A percentile compares a stretch with the other conserved stretches of the same genome.
Conservation (phyloP, 2,329 filamentous ascomycete genomes). For the Polytolypa hystricis region DNA sequence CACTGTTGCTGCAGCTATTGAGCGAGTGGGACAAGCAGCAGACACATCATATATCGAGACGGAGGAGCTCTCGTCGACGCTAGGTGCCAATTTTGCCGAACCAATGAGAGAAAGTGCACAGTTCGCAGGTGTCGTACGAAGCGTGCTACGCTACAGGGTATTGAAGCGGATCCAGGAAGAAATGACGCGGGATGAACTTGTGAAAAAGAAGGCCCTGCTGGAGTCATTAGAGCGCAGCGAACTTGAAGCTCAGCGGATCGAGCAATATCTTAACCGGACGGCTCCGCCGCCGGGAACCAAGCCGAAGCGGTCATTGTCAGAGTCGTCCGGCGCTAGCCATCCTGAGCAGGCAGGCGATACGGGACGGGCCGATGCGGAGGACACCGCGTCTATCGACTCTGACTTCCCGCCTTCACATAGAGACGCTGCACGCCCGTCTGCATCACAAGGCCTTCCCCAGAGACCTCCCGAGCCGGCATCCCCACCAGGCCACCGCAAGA, state of each 20-base stretch:
- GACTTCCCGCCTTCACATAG: constrained; percentile 88
- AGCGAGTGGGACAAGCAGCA: constrained; percentile 85
- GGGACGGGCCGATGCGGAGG: constrained; percentile 54
- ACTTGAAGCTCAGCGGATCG: constrained; percentile 81
- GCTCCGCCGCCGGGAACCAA: constrained; percentile 39
- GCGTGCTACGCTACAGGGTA: constrained; percentile 77
- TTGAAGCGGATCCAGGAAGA: constrained; percentile 94
- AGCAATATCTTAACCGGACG: constrained; percentile 69
- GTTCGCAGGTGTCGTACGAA: constrained; percentile 87
- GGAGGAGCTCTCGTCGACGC: constrained; percentile 71
- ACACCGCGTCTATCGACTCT: constrained; percentile 85
- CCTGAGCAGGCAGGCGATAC: constrained; percentile 30
- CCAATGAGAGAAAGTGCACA: constrained; percentile 97
- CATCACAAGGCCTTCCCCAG: constrained; percentile 56
- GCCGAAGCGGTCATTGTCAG: constrained; percentile 57
- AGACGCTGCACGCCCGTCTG: constrained; percentile 56
- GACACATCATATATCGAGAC: constrained; percentile 95
- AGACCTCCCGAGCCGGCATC: constrained; percentile 26
- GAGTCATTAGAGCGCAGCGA: constrained; percentile 91
- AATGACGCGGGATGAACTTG: constrained; percentile 86
- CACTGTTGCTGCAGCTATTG: constrained; percentile 82
- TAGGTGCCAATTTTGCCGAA: constrained; percentile 93
- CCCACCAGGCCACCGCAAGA: constrained; percentile 59
- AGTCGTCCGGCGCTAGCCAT: constrained; percentile 38
- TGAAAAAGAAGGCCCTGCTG: constrained; percentile 71